Percentiles rank a stretch among this genome's conserved stretches.
These are phyloP conservation scores for Syncephalastrum sp. DNA, from an alignment of 371 early-diverging fungal genomes.

Conservation along the genomic window DNA sequence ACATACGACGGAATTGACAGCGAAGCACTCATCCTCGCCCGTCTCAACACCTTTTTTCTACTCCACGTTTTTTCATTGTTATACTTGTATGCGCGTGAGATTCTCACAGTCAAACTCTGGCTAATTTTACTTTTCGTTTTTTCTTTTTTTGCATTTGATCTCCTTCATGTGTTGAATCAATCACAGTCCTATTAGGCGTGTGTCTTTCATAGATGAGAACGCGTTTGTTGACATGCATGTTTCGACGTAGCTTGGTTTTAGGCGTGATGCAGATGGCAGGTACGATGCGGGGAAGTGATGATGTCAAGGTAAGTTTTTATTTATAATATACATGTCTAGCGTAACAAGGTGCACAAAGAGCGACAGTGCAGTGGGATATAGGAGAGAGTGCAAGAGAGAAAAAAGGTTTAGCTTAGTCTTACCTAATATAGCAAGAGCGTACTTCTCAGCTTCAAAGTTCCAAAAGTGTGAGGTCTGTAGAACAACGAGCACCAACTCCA, in stretches of 20 bases:
- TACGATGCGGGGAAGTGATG: conserved; percentile 2
- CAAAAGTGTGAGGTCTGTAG: conserved; percentile 12
- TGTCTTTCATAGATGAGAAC: neutral
- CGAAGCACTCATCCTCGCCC: no score
- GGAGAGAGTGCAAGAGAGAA: no score
- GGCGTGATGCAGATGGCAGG: no score
- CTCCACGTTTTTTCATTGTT: conserved; percentile 3
- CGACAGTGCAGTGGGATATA: no score
- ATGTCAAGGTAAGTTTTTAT: conserved; percentile 7
- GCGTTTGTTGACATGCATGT: neutral
- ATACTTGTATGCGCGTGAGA: conserved; percentile 6
- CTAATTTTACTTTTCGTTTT: no score
- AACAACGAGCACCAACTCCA: conserved; percentile 2
- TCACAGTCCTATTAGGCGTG: no score
- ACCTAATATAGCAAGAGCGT: conserved; percentile 12
- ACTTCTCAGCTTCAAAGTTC: conserved; percentile 14
- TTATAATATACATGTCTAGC: neutral
- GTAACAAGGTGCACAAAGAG: no score
- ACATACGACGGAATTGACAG: no score
- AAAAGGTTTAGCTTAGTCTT: neutral
- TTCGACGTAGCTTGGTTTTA: neutral
- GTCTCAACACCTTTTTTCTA: no score
- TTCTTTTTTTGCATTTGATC: no score
- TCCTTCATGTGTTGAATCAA: no score
- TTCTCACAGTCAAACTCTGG: conserved; percentile 8